phyloP scores from a whole-genome alignment of 192 early-diverging fungal species.

The Chytriomyces confervae region DNA sequence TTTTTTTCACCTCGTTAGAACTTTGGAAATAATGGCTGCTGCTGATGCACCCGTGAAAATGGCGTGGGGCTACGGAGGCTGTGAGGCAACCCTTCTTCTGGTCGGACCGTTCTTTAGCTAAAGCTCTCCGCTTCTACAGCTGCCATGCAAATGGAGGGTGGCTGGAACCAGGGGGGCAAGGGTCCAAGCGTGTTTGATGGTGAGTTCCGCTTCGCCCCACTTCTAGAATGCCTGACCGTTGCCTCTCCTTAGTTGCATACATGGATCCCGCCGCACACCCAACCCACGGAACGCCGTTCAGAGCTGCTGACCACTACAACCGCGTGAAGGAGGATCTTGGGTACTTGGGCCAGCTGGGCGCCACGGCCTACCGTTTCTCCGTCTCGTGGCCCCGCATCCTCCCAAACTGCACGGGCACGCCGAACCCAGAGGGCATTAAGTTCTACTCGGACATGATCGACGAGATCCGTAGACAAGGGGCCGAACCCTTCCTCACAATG shows the following conservation, averaged over 20 bases:
- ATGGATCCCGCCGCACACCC: background rate
- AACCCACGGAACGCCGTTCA: slow-evolving; percentile 5
- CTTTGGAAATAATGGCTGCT: no score
- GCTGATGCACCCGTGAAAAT: background rate
- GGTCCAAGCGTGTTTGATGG: slow-evolving; percentile 51
- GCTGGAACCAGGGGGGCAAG: slow-evolving; percentile 52
- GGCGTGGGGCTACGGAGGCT: slow-evolving; percentile 27
- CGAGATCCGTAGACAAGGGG: slow-evolving; percentile 27
- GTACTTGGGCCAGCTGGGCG: slow-evolving; percentile 30
- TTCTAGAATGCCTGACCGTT: no score
- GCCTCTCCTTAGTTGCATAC: background rate
- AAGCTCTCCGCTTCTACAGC: slow-evolving; percentile 38
- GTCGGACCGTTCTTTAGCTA: slow-evolving; percentile 1
- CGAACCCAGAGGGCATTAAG: slow-evolving; percentile 38
- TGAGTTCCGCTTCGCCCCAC: background rate
- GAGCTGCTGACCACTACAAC: slow-evolving; percentile 38
- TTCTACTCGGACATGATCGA: slow-evolving; percentile 44
- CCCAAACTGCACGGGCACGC: slow-evolving; percentile 38
- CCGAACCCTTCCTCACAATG: slow-evolving; percentile 40
- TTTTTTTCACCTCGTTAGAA: no score
- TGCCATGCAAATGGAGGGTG: slow-evolving; percentile 54
- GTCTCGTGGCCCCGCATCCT: slow-evolving; percentile 46
- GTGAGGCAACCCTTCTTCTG: slow-evolving; percentile 13
- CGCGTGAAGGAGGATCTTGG: slow-evolving; percentile 30
- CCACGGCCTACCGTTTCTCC: slow-evolving; percentile 46